These are phyloP conservation scores for Pseudomassariella vexata DNA, from an alignment of 2,329 filamentous ascomycete genomes.

Conservation along the genomic window DNA sequence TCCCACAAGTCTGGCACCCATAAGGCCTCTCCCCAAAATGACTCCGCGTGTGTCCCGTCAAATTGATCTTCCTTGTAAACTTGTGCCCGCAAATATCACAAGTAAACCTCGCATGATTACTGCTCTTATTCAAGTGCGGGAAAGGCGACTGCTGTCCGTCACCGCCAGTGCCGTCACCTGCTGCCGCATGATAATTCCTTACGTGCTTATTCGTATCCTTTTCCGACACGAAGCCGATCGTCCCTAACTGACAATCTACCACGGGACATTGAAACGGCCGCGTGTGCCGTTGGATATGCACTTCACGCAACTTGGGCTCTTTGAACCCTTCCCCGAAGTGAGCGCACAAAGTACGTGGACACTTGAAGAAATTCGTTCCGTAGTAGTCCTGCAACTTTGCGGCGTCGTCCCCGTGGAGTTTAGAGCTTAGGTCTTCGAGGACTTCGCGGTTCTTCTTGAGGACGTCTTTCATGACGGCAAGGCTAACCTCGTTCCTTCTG, in stretches of 20 bases:
- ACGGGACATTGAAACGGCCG: slow-evolving; percentile 2
- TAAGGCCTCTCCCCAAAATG: slow-evolving; percentile 5
- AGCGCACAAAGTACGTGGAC: background rate
- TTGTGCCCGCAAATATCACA: slow-evolving; percentile 4
- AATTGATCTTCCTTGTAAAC: slow-evolving; percentile 6
- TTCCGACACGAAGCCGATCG: slow-evolving; percentile 2
- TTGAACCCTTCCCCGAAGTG: slow-evolving; percentile 6
- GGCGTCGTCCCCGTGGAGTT: background rate
- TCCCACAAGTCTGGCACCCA: slow-evolving; percentile 1
- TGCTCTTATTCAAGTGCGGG: slow-evolving; percentile 3
- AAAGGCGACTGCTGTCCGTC: slow-evolving; percentile 1
- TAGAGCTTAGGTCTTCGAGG: background rate
- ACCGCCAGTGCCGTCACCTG: background rate
- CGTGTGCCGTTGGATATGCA: slow-evolving; percentile 3
- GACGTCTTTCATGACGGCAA: slow-evolving; percentile 17
- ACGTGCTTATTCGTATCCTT: slow-evolving; percentile 6
- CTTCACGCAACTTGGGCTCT: background rate
- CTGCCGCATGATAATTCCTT: slow-evolving; percentile 4
- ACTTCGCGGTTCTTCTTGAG: slow-evolving; percentile 20
- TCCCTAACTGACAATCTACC: background rate
- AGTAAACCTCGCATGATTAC: slow-evolving; percentile 1
- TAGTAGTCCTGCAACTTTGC: background rate
- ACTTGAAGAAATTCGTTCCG: slow-evolving; percentile 6
- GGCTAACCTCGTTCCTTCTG: slow-evolving; percentile 23
- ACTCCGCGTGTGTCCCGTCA: slow-evolving; percentile 1